Base-by-base conservation (phyloP, 2,329 filamentous ascomycete species). In the Colletotrichum sp. region DNA sequence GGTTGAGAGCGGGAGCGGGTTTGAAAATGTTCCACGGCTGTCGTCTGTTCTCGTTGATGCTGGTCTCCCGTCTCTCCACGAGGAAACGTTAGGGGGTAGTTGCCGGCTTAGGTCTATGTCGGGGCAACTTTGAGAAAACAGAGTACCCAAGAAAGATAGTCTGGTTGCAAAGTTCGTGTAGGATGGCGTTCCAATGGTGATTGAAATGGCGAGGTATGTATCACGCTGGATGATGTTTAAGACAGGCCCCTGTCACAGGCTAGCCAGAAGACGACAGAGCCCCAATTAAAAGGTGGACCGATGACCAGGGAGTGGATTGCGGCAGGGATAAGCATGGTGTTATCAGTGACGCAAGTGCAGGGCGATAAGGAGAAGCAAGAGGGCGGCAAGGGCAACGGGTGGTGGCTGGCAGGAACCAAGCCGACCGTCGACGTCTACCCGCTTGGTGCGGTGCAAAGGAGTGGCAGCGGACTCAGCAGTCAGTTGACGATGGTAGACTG, bases 331-430 rank as follows among this genome's bases (percentile, higher is more conserved):
- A 39, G n/a, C 39, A 66, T 76, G 70, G 58, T 69, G 64, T 74
- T 77, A 77, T 77, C 76, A 71, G 76, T 77, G 76, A 77, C 76
- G 76, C 76, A 77, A 76, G 66, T 69, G 43, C 43, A 69, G 25
- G 25, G 58, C 52, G 76, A 77, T 77, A 77, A 77, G 64, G 32
- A 69, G 39, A 27, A 16, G 61, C 65, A 32, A 67, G 30, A 61
- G 34, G 56, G 16, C 34, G 66, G 34, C 9, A 16, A 30, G 22
- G 12, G 55, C 52, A 34, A 67, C 27, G 70, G 52, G 64, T 68
- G 52, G 52, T 68, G 66, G 55, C 36, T 66, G 68, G 64, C 72
- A 71, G 48, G 60, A 69, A 71, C 66, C 55, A 60, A 61, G n/a
- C 66, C 22, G 22, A 39, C 36, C 36, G 36, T 39, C 16, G 36